These are phyloP conservation scores for Scutellaria galericulata DNA, from an alignment of 257 asterid species.

Conservation along the genomic window DNA sequence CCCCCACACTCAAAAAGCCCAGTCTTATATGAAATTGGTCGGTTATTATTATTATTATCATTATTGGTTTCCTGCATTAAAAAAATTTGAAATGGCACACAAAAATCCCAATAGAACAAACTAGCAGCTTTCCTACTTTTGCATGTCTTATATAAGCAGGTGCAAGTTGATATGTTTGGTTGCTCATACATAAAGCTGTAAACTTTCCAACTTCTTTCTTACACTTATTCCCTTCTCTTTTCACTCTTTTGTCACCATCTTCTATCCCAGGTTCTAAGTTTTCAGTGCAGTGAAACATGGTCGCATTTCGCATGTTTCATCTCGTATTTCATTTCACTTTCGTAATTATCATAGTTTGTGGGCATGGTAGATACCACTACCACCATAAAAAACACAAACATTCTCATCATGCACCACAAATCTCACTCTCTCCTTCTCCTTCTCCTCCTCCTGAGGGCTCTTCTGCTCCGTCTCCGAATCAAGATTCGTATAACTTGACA, in stretches of 20 bases:
- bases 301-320: background rate
- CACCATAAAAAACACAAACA: constrained; percentile 43
- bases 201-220: constrained; percentile 26
- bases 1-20: constrained; percentile 36
- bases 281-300: too few relatives aligned
- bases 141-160: constrained; percentile 37
- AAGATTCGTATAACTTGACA: background rate
- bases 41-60: constrained; percentile 3
- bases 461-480: constrained; percentile 31
- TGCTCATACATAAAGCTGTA: constrained; percentile 22
- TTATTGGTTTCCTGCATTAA: background rate
- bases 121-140: constrained; percentile 28
- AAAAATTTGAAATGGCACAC: constrained; percentile 4
- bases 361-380: constrained; percentile 50
- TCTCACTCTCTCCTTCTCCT: constrained; percentile 47
- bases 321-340: constrained; percentile 31
- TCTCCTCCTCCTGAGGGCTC: constrained; percentile 33
- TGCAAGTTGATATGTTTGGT: constrained; percentile 29
- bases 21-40: constrained; percentile 30
- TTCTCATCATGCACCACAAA: constrained; percentile 43
- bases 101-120: background rate
- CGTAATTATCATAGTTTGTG: background rate
- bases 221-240: constrained; percentile 18
- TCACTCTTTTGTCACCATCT: constrained; percentile 31
- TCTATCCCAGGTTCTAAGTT: background rate